Evolutionary conservation across 441 rosid species (phyloP).

Genomic region (Adansonia grandidieri): DNA sequence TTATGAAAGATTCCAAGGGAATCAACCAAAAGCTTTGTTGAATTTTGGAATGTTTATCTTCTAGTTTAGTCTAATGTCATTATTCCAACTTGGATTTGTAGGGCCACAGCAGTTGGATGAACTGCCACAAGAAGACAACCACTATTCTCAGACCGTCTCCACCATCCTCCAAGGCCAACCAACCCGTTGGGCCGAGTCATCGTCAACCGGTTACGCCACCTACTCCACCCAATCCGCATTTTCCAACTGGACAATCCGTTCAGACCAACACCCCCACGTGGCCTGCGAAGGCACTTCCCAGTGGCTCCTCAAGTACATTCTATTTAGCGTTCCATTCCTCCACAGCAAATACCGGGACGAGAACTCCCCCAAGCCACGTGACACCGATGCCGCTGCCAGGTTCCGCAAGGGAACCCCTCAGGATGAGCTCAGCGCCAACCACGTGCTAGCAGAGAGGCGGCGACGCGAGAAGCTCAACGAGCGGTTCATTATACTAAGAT

Average conservation of each 20-base stretch:
- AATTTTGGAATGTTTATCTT: neutral
- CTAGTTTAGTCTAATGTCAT: neutral
- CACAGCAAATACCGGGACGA: constrained; percentile 58
- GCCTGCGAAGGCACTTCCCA: constrained; percentile 61
- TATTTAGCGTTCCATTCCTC: constrained; percentile 72
- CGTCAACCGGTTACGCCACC: constrained; percentile 35
- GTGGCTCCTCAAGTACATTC: constrained; percentile 75
- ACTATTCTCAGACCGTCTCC: constrained; percentile 81
- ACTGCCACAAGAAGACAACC: constrained; percentile 62
- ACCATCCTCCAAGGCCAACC: constrained; percentile 67
- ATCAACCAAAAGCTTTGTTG: neutral
- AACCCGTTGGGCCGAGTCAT: constrained; percentile 46
- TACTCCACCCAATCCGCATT: constrained; percentile 69
- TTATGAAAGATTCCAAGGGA: neutral
- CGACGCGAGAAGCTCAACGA: constrained; percentile 92
- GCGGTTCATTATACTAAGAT: constrained; percentile 71
- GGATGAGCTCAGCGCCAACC: constrained; percentile 80
- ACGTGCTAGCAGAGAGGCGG: constrained; percentile 89
- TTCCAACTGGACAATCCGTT: constrained; percentile 58
- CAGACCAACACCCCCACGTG: constrained; percentile 38
- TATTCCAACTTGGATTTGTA: constrained; percentile 17
- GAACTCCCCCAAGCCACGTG: constrained; percentile 58
- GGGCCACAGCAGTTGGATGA: constrained; percentile 41
- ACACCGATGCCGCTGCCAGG: constrained; percentile 40
- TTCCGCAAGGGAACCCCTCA: constrained; percentile 48